These are phyloP conservation scores for Alternaria sp. DNA, from an alignment of 2,329 filamentous ascomycete genomes.

Conservation along the genomic window DNA sequence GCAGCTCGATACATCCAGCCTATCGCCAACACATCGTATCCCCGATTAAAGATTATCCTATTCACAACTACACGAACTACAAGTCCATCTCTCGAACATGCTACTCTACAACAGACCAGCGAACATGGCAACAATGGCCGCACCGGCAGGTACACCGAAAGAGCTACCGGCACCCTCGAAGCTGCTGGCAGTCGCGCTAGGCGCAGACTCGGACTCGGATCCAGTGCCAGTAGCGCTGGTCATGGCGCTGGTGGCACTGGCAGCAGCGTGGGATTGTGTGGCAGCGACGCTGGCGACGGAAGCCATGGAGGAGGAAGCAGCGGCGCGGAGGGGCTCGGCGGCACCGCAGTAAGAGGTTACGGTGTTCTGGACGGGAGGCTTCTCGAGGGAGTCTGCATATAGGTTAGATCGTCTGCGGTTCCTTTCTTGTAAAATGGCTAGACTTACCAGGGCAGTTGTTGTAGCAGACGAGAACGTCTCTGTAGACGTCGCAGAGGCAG, in stretches of 20 bases:
- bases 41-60: conserved; percentile 11
- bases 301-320: conserved; percentile 24
- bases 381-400: conserved; percentile 45
- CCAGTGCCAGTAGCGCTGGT: background rate
- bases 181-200: conserved; percentile 6
- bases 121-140: conserved; percentile 32
- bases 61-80: background rate
- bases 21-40: background rate
- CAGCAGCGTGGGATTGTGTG: conserved; percentile 16
- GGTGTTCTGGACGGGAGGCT: conserved; percentile 41
- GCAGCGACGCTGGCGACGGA: conserved; percentile 27
- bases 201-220: background rate
- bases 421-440: background rate
- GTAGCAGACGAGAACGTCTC: conserved; percentile 64
- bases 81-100: background rate
- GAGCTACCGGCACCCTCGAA: conserved; percentile 26
- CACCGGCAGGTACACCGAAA: conserved; percentile 22
- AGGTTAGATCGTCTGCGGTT: background rate
- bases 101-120: conserved; percentile 23
- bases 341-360: conserved; percentile 51
- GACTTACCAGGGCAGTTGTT: conserved; percentile 63
- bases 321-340: conserved; percentile 44
- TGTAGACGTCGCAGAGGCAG: conserved; percentile 65
- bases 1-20: background rate
- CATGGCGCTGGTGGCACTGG: conserved; percentile 7